These are phyloP conservation scores for Xenoacremonium recifei DNA, from an alignment of 2,329 filamentous ascomycete genomes.

Conservation along the genomic window DNA sequence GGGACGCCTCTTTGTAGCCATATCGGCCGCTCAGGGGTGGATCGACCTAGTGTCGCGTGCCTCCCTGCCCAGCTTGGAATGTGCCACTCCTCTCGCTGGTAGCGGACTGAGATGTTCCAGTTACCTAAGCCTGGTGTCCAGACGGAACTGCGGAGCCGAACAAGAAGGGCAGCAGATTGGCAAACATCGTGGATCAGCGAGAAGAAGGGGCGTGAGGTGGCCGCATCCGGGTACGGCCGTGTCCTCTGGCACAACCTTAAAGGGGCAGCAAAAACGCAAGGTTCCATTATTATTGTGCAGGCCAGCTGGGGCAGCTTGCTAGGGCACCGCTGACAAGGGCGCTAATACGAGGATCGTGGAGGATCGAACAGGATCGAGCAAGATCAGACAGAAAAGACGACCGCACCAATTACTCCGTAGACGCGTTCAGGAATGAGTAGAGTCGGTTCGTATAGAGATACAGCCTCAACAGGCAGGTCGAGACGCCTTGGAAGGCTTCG, in stretches of 20 bases:
- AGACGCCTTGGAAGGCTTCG: too few species aligned
- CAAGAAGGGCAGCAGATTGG: not conserved
- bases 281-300: not conserved
- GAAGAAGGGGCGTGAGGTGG: not conserved
- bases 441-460: too few species aligned
- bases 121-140: not conserved
- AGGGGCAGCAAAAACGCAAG: not conserved
- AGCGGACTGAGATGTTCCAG: not conserved
- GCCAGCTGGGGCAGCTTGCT: not conserved
- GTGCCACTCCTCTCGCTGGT: not conserved
- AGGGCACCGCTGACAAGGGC: not conserved
- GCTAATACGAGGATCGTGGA: not conserved
- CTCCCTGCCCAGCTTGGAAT: not conserved
- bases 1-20: not conserved
- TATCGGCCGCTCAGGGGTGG: not conserved
- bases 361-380: too few species aligned
- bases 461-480: too few species aligned
- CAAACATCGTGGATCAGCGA: too few species aligned
- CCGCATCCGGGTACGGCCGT: not conserved
- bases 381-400: too few species aligned
- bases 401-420: too few species aligned
- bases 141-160: not conserved
- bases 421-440: too few species aligned
- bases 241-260: not conserved
- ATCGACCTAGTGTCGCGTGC: not conserved